Conservation (phyloP, 805 yeast genomes). For the Hanseniaspora jakobsenii region DNA sequence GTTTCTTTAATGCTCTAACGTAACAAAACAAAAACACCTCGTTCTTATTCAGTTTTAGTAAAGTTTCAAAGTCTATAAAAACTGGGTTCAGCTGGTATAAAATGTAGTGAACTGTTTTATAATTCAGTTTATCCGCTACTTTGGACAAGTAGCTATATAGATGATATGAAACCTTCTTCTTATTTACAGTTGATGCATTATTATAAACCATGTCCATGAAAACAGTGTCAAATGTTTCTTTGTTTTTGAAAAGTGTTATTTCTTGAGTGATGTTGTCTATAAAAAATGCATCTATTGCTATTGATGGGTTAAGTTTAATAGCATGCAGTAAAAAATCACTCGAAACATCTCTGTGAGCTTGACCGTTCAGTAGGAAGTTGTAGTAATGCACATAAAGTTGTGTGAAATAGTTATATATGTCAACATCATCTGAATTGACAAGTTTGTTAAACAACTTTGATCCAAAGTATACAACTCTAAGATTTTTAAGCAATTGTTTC, state of each 20-base stretch:
- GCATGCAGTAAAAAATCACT: slow-evolving; percentile 9
- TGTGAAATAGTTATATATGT: background rate
- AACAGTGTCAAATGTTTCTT: background rate
- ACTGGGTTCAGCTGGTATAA: slow-evolving; percentile 7
- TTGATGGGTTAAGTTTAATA: slow-evolving; percentile 1
- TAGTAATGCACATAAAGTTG: background rate
- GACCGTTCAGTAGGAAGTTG: background rate
- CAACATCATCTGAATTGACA: background rate
- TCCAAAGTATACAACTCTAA: slow-evolving; percentile 25
- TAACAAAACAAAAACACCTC: slow-evolving; percentile 2
- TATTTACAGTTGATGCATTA: background rate
- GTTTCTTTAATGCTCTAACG: slow-evolving; percentile 17
- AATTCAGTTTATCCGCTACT: background rate
- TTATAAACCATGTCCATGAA: slow-evolving; percentile 7
- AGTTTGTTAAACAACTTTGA: slow-evolving; percentile 25
- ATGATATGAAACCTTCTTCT: slow-evolving; percentile 3
- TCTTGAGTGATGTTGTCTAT: background rate
- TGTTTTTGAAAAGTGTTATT: background rate
- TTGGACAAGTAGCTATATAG: background rate
- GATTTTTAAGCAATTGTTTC: background rate
- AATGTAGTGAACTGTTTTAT: background rate
- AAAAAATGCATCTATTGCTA: slow-evolving; percentile 2
- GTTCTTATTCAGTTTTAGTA: background rate
- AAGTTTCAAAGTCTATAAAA: slow-evolving; percentile 3
- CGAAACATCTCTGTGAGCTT: too few species aligned